These are phyloP conservation scores for Metschnikowia koreensis DNA, from an alignment of 805 yeast species.

Conservation along the genomic window DNA sequence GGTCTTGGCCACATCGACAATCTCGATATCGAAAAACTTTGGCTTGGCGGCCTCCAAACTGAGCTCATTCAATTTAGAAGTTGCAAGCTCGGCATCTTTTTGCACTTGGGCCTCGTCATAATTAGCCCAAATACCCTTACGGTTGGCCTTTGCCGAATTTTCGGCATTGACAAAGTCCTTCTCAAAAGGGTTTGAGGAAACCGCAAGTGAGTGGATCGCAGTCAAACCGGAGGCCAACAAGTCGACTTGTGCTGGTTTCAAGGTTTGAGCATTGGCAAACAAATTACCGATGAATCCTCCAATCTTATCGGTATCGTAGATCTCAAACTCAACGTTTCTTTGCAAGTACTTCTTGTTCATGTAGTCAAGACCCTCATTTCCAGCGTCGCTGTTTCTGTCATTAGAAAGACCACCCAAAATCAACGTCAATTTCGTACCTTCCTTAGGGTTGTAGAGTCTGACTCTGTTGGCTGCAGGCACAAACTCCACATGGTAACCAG, in stretches of 20 bases:
- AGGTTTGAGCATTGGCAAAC: slow-evolving; percentile 47
- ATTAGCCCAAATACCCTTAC: slow-evolving; percentile 66
- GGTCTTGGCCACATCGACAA: slow-evolving; percentile 51
- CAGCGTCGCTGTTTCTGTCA: slow-evolving; percentile 37
- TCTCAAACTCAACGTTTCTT: slow-evolving; percentile 68
- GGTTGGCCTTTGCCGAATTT: slow-evolving; percentile 51
- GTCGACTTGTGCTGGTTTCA: slow-evolving; percentile 53
- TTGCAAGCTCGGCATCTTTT: slow-evolving; percentile 26
- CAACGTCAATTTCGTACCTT: slow-evolving; percentile 64
- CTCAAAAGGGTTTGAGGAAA: slow-evolving; percentile 54
- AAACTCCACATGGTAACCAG: slow-evolving; percentile 67
- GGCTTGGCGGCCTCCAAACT: slow-evolving; percentile 32
- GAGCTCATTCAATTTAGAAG: slow-evolving; percentile 21
- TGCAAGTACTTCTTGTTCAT: slow-evolving; percentile 59
- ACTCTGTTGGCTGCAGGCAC: slow-evolving; percentile 68
- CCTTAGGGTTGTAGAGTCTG: slow-evolving; percentile 65
- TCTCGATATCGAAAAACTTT: slow-evolving; percentile 50
- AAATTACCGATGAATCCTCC: slow-evolving; percentile 81
- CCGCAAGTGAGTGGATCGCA: slow-evolving; percentile 62
- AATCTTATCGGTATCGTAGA: slow-evolving; percentile 67
- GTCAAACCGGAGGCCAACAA: slow-evolving; percentile 64
- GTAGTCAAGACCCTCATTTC: slow-evolving; percentile 51
- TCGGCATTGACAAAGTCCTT: slow-evolving; percentile 60
- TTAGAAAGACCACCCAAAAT: slow-evolving; percentile 72
- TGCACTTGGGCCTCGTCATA: slow-evolving; percentile 42